Evolutionary conservation across 2,329 filamentous ascomycete genomes (phyloP).

Genomic region (Ophiosphaerella narmari): DNA sequence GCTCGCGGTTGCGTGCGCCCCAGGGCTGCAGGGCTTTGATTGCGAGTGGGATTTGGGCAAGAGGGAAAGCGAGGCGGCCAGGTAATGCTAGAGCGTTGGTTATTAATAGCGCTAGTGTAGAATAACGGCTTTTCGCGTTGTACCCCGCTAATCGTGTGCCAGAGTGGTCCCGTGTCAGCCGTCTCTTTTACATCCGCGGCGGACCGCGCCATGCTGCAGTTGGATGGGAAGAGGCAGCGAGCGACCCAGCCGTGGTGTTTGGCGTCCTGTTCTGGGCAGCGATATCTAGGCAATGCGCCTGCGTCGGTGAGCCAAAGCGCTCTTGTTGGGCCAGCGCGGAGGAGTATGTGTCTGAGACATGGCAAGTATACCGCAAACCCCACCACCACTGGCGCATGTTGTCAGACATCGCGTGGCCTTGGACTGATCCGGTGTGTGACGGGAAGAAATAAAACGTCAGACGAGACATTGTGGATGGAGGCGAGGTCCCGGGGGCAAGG

Average conservation of each 20-base stretch:
- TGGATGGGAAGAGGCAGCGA: neutral
- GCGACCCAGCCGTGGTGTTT: neutral
- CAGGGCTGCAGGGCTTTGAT: too few relatives aligned
- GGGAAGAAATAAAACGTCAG: constrained; percentile 1
- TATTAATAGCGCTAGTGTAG: constrained; percentile 16
- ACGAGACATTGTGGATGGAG: constrained; percentile 4
- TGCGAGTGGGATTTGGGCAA: too few relatives aligned
- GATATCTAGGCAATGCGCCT: neutral
- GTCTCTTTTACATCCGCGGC: constrained; percentile 2
- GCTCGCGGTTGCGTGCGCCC: neutral
- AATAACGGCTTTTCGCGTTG: constrained; percentile 16
- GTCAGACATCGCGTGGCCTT: constrained; percentile 5
- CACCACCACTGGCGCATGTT: neutral
- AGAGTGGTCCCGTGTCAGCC: constrained; percentile 5
- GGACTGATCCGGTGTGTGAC: neutral
- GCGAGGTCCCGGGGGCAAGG: constrained; percentile 9
- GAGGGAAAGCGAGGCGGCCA: too few relatives aligned
- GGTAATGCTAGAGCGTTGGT: neutral
- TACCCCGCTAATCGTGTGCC: constrained; percentile 11
- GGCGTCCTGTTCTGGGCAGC: too few relatives aligned
- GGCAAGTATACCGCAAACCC: neutral
- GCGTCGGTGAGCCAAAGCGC: neutral
- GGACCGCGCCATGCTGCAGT: neutral
- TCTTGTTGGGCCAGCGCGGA: neutral
- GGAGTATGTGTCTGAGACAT: neutral